Conservation (phyloP, 177 flowering plant species). For the Tripterygium wilfordii region DNA sequence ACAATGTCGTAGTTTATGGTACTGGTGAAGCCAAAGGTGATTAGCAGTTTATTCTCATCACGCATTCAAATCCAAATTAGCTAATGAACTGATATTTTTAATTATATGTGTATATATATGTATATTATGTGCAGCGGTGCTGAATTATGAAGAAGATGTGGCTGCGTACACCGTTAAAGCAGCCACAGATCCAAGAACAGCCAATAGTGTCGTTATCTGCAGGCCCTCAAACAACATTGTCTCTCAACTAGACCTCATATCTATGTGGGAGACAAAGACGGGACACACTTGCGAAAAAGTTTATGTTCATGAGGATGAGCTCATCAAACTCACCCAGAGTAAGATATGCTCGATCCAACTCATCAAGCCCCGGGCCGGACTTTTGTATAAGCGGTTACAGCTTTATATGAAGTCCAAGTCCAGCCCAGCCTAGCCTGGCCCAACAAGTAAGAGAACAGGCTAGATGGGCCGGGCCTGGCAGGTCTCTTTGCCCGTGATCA, state of each 20-base stretch:
- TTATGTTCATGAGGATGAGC: constrained; percentile 8
- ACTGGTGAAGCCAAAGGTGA: constrained; percentile 10
- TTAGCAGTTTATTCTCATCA: neutral
- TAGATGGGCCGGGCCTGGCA: no score
- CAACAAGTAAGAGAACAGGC: no score
- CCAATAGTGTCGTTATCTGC: neutral
- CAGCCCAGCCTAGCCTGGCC: no score
- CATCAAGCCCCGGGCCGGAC: neutral
- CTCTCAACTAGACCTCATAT: constrained; percentile 13
- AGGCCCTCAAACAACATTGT: constrained; percentile 12
- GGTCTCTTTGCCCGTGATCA: no score
- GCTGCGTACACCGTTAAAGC: neutral
- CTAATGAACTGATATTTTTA: no score
- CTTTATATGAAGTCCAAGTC: no score
- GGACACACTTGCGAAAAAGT: constrained; percentile 9
- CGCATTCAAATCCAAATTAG: neutral
- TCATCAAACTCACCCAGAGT: constrained; percentile 9
- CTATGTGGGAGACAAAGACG: constrained; percentile 18
- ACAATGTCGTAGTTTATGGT: constrained; percentile 25
- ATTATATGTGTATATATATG: neutral
- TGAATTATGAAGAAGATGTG: neutral
- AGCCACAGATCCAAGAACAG: neutral
- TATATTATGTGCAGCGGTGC: neutral
- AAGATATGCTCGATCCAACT: constrained; percentile 4
- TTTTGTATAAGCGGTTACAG: neutral